Evolutionary conservation across 192 early-diverging fungal species (phyloP).

Genomic region (Linnemannia exigua): DNA sequence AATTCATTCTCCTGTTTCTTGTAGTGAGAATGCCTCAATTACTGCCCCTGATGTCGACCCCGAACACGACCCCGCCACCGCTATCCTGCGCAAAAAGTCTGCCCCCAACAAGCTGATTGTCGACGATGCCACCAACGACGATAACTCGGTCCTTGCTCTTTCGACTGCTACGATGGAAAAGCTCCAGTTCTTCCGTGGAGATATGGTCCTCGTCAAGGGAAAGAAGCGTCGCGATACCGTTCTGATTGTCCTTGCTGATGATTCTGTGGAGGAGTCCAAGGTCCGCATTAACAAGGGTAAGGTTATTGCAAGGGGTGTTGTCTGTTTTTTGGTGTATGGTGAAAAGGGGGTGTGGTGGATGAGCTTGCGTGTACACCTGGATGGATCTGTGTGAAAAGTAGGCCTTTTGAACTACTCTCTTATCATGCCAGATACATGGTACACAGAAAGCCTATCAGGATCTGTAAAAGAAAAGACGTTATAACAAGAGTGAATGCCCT

Average conservation of each 20-base stretch:
- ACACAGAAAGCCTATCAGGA: no score
- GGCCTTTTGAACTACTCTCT: no score
- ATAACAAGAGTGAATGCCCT: no score
- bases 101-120: conserved; percentile 99
- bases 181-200: conserved; percentile 94
- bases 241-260: conserved; percentile 93
- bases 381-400: background rate
- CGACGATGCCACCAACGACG: conserved; percentile 97
- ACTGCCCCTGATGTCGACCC: conserved; percentile 65
- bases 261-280: conserved; percentile 92
- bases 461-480: no score
- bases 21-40: conserved; percentile 71
- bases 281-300: conserved; percentile 92
- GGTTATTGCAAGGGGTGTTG: background rate
- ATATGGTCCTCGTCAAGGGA: conserved; percentile 96
- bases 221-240: conserved; percentile 99
- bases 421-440: no score
- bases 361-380: background rate
- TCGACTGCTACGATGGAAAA: conserved; percentile 94
- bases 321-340: background rate
- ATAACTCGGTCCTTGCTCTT: conserved; percentile 95
- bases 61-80: conserved; percentile 89
- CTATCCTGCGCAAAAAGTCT: conserved; percentile 95
- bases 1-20: background rate
- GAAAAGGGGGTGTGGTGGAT: background rate